Evolutionary conservation across 2,329 filamentous ascomycete species (phyloP), one percentile per base, ranked within the genome.

Genomic region (Trichoderma oligosporum): DNA sequence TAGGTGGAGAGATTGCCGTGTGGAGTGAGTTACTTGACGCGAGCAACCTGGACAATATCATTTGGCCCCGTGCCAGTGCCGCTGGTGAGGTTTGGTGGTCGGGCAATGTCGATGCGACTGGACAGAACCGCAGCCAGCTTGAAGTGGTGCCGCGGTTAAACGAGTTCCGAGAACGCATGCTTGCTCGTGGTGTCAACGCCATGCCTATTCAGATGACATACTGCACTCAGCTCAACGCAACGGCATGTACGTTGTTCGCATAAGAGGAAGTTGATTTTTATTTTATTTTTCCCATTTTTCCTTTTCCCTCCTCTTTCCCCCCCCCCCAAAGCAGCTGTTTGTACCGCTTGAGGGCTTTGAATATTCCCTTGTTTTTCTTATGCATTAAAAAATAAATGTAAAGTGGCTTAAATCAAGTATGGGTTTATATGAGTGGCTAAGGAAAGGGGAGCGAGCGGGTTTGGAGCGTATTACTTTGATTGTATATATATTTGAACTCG

Each of bases 41-140:
- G 3, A 74, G 83, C n/a, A 91, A 86, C 68, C 70, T 96, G 12
- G 89, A 96, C 73, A 75, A 76, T 33, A 83, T 89, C 70, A 73
- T 93, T 7, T 96, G 90, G 91, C 90, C 91, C 7, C 80, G 91
- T 5, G 84, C 83, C 1, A 82, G 81, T 51, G 89, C 88, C 0
- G 88, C 86, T 0, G 88, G 82, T 24, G 91, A 95, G 74, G 84
- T 92, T 1, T 78, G 93, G 45, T 96, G 91, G 90, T 88, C 84
- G 36, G 89, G 89, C 53, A 74, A 80, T 54, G 80, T 81, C 59
- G 88, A 92, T 67, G 78, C 76, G 2, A 69, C 76, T 14, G 88
- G 88, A 2, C 73, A 81, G 68, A 91, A 91, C 71, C 77, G 89
- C 53, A 88, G 83, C 62, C 86, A 90, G 75, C 74, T 88, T 58